Conservation (phyloP, 768 basidiomycete species). For the Mycena rebaudengoi region DNA sequence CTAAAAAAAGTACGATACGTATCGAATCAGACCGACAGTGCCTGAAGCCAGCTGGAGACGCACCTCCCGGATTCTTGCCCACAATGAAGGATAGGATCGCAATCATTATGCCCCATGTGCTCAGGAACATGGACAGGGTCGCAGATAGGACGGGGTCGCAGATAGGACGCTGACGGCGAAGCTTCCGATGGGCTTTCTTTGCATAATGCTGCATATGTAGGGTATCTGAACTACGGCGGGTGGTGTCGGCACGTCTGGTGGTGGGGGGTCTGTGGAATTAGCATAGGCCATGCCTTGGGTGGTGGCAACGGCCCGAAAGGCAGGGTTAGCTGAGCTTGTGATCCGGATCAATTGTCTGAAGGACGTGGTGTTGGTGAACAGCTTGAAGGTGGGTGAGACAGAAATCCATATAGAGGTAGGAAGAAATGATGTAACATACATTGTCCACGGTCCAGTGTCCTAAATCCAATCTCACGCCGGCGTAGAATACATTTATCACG, state of each 20-base stretch:
- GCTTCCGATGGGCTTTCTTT: constrained; percentile 16
- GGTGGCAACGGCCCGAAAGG: constrained; percentile 1
- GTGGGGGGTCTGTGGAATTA: constrained; percentile 1
- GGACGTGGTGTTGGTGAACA: constrained; percentile 25
- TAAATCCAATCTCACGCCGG: constrained; percentile 21
- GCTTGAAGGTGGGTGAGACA: not conserved
- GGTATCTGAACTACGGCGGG: constrained; percentile 16
- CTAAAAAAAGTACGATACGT: no score
- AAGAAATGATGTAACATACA: not conserved
- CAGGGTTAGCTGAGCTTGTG: not conserved
- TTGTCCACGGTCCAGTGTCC: constrained; percentile 22
- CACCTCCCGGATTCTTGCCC: constrained; percentile 5
- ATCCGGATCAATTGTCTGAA: not conserved
- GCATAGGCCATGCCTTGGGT: constrained; percentile 19
- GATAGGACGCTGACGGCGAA: constrained; percentile 18
- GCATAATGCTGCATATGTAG: constrained; percentile 19
- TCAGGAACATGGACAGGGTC: constrained; percentile 25
- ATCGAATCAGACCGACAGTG: no score
- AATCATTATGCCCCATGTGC: constrained; percentile 1
- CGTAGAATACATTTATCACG: constrained; percentile 8
- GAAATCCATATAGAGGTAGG: not conserved
- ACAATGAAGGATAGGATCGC: not conserved
- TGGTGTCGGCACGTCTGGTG: not conserved
- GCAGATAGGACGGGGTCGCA: constrained; percentile 15
- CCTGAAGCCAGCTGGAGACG: no score